Base-by-base conservation (phyloP, 2,329 filamentous ascomycete genomes). In the Curvularia eragrostidis region DNA sequence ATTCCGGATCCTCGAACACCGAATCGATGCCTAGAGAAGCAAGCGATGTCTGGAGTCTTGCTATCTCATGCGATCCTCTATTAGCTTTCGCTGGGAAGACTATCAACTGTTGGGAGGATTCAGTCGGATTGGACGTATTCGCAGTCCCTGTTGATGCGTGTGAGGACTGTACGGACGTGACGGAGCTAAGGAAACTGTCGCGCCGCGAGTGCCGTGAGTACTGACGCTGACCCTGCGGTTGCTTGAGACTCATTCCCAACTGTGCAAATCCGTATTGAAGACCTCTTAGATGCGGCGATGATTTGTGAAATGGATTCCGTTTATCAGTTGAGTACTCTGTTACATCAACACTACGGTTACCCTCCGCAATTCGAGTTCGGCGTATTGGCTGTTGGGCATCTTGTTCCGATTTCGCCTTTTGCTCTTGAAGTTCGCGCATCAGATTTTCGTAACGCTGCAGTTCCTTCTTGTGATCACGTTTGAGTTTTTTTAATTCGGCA, bases 261-360 rank as follows among this genome's bases (percentile, higher is more conserved):
- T 18, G 54, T 3, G 43, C 24, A n/a, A 52, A 36, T 28, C 41
- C 50, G 9, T 34, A 8, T 12, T 36, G 28, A 12, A 44, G n/a
- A n/a, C 9, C 39, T 3, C 23, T 39, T 1, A 42, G 2, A 7
- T 26, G 15, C 4, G 54, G 48, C 2, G 36, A 30, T 21, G 52
- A 48, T 8, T 3, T 21, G 15, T 19, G 3, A 13, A 48, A 24
- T 7, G 53, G 38, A 34, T 30, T 24, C 5, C 49, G 23, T 13
- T 41, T 53, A 4, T 59, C 52, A 8, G 51, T 56, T 13, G 50
- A 48, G 36, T 58, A 70, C 43, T 70, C 67, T 10, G 54, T 54
- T 12, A 70, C 65, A 26, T 70, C 67, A 18, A 69, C 55, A 28
- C 49, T 63, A 4, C 62, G 60, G 30, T 58, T 56, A 1, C 64